phyloP scores from a whole-genome alignment of 257 asterid genomes.

The Nicotiana obtusifolia region DNA sequence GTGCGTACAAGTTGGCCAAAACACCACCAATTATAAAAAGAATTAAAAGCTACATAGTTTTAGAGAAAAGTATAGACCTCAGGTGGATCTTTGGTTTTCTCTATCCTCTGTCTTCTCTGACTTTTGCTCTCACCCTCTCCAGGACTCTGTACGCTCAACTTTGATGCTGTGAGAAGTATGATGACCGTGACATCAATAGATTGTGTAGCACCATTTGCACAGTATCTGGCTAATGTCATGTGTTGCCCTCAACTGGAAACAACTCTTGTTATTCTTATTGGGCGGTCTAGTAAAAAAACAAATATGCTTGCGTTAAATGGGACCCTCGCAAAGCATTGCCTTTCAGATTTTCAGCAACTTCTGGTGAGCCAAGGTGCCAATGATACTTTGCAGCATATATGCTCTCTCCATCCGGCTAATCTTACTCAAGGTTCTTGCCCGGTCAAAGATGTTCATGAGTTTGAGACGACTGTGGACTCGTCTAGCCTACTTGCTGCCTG shows the following conservation, averaged over 20 bases:
- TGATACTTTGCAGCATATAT: constrained; percentile 53
- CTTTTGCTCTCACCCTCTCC: constrained; percentile 9
- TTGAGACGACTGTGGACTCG: constrained; percentile 67
- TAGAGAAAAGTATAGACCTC: neutral
- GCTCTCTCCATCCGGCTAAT: constrained; percentile 69
- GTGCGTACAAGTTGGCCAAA: neutral
- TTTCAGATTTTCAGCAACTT: constrained; percentile 74
- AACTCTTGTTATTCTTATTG: constrained; percentile 68
- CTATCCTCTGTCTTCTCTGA: neutral
- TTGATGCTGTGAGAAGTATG: constrained; percentile 55
- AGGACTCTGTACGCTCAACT: constrained; percentile 75
- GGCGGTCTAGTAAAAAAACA: constrained; percentile 68
- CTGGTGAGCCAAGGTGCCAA: constrained; percentile 89
- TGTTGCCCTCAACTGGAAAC: constrained; percentile 99
- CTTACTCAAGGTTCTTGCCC: constrained; percentile 96
- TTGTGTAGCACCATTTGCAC: constrained; percentile 90
- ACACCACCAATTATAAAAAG: neutral
- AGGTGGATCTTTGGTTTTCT: neutral
- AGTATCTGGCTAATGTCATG: constrained; percentile 78
- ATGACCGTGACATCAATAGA: constrained; percentile 71
- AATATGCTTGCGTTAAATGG: constrained; percentile 64
- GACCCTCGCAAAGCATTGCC: constrained; percentile 65
- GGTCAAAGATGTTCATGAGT: constrained; percentile 57
- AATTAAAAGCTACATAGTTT: neutral
- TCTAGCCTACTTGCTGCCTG: constrained; percentile 77